These are phyloP conservation scores for Jackrogersella minutella DNA, from an alignment of 495 filamentous ascomycete species.

Conservation along the genomic window DNA sequence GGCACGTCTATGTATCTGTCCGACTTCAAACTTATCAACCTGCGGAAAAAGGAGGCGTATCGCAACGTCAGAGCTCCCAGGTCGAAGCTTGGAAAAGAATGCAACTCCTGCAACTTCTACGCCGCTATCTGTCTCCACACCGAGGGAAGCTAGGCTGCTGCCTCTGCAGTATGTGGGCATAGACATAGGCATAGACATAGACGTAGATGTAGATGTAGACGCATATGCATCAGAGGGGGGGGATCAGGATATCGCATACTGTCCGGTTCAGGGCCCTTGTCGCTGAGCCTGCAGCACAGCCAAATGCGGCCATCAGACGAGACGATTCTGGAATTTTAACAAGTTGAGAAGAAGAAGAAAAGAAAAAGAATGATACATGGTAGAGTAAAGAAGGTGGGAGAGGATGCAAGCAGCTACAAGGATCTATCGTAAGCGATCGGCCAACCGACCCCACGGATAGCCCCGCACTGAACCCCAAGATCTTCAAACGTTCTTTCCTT, in stretches of 20 bases:
- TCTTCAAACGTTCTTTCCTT: constrained; percentile 38
- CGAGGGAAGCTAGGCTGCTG: no score
- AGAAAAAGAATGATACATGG: not conserved
- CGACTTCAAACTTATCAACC: constrained; percentile 1
- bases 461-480: constrained; percentile 42
- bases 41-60: constrained; percentile 31
- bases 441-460: constrained; percentile 43
- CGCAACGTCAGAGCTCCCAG: constrained; percentile 29
- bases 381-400: constrained; percentile 15
- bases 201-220: no score
- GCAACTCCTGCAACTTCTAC: not conserved
- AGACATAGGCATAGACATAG: no score
- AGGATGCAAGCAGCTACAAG: constrained; percentile 23
- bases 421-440: constrained; percentile 36
- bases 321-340: constrained; percentile 19
- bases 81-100: constrained; percentile 10
- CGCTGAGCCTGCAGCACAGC: constrained; percentile 7
- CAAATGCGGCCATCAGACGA: constrained; percentile 29
- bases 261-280: constrained; percentile 6
- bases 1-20: not conserved
- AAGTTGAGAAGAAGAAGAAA: not conserved
- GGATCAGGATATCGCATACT: constrained; percentile 2
- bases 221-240: no score
- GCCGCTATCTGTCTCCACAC: constrained; percentile 18
- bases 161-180: no score